Conservation (phyloP, 164 flowering plant genomes). For the Euptelea pleiosperma region DNA sequence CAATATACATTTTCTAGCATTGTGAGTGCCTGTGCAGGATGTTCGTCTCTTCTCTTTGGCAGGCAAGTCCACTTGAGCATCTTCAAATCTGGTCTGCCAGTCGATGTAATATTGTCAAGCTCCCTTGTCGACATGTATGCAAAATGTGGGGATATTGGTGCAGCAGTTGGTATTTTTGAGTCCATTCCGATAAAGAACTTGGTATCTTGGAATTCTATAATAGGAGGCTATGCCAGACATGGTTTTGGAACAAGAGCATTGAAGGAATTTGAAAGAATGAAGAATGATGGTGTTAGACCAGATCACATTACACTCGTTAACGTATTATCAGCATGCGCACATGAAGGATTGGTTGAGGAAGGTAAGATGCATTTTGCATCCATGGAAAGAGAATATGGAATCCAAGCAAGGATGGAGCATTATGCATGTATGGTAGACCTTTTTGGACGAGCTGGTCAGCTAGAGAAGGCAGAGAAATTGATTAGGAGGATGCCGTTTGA, state of each 20-base stretch:
- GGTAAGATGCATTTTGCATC: constrained; percentile 39
- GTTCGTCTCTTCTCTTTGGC: constrained; percentile 43
- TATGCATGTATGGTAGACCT: constrained; percentile 68
- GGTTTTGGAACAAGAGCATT: constrained; percentile 46
- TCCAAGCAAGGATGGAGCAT: constrained; percentile 43
- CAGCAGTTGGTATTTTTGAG: constrained; percentile 38
- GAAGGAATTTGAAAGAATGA: constrained; percentile 47
- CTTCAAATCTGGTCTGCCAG: constrained; percentile 30
- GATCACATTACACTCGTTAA: constrained; percentile 48
- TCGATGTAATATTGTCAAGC: constrained; percentile 37
- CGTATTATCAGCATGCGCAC: constrained; percentile 54
- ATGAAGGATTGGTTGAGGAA: constrained; percentile 48
- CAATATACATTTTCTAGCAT: constrained; percentile 41
- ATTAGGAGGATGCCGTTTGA: constrained; percentile 47
- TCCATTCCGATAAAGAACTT: constrained; percentile 33
- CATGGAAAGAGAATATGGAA: constrained; percentile 37
- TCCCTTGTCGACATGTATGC: constrained; percentile 56
- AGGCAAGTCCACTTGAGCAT: constrained; percentile 42
- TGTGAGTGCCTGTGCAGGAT: constrained; percentile 50
- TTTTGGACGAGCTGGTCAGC: constrained; percentile 51
- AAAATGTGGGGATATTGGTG: constrained; percentile 49
- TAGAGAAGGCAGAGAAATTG: constrained; percentile 47
- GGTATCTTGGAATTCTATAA: constrained; percentile 54
- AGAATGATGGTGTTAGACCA: constrained; percentile 27
- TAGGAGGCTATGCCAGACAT: constrained; percentile 60